These are phyloP conservation scores for Tetradesmus lagerheimii DNA, from an alignment of 139 green algal genomes.

Conservation along the genomic window DNA sequence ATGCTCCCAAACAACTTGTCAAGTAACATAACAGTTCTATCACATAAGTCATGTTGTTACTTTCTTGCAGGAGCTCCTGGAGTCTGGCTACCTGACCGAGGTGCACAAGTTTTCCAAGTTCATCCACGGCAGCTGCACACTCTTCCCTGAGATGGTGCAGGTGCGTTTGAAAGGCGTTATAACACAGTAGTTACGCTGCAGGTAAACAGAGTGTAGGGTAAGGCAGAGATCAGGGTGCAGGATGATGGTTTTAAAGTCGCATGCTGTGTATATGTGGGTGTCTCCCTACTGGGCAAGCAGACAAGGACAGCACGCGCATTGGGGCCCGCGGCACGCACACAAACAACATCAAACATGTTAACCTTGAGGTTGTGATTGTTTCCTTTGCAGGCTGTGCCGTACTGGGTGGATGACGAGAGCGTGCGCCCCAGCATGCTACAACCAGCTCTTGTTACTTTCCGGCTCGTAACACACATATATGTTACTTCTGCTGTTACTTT, in stretches of 20 bases:
- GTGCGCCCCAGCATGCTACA: constrained; percentile 70
- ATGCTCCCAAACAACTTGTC: too few relatives aligned
- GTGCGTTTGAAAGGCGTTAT: background rate
- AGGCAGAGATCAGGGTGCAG: too few relatives aligned
- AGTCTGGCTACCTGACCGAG: constrained; percentile 79
- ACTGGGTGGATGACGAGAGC: constrained; percentile 94
- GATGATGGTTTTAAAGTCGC: too few relatives aligned
- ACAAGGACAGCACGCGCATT: too few relatives aligned
- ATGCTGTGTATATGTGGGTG: too few relatives aligned
- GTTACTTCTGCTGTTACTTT: constrained; percentile 1
- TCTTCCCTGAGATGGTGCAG: constrained; percentile 89
- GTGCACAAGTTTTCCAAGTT: constrained; percentile 98
- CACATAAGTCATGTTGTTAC: background rate
- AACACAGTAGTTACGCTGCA: too few relatives aligned
- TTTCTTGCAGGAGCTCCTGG: constrained; percentile 73
- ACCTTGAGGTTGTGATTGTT: background rate
- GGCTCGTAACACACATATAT: background rate
- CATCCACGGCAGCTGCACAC: constrained; percentile 87
- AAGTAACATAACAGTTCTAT: too few relatives aligned
- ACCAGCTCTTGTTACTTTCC: constrained; percentile 10
- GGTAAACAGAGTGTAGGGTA: too few relatives aligned
- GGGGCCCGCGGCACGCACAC: too few relatives aligned
- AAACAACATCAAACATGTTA: too few relatives aligned
- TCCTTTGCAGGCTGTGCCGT: constrained; percentile 79
- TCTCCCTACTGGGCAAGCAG: too few relatives aligned